Evolutionary conservation across 352 stramenopile species (phyloP), one percentile per base, ranked within the genome.

Genomic region (Globisporangium lucens): DNA sequence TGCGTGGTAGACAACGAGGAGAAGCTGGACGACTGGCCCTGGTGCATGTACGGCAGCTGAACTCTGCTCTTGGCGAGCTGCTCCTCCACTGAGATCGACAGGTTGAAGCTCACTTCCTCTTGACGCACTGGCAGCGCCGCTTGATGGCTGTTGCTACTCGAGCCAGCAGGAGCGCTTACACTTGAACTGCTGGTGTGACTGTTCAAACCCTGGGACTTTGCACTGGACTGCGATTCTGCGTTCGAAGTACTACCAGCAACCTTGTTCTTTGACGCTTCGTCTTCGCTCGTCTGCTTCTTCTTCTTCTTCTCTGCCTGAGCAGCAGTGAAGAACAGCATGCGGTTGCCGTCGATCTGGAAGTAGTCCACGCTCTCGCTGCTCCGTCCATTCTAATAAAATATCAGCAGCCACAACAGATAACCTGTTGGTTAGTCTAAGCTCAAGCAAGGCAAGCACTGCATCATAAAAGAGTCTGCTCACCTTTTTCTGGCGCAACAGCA

Each of bases 21-120:
- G 2, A 49, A 67, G 3, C 10, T 10, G 13, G 20, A 29, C 5
- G 46, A n/a, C 33, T 30, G 55, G 20, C 71, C 73, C 68, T 89
- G 83, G 52, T 91, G 85, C 72, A 88, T 87, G 58, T 93, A 93
- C 33, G 85, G 85, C 33, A 93, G 71, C 64, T 88, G 66, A 22
- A 93, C 85, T 64, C 80, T 73, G 33, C 71, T 79, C 67, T 91
- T 91, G 29, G 82, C 80, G 5, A 64, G 58, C 67, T 87, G 77
- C 57, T 93, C 85, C 12, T 76, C 72, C 8, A 61, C 71, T 17
- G 77, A 89, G 62, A 94, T 90, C 13, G 71, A 80, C 22, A 94
- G 67, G 38, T 89, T 89, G 71, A 94, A 94, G 62, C 75, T 90
- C 56, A 94, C 72, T 27, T 91, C 82, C 63, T 82, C 77, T 24